Base-by-base conservation (phyloP, 441 rosid species). In the Capsella rubella region DNA sequence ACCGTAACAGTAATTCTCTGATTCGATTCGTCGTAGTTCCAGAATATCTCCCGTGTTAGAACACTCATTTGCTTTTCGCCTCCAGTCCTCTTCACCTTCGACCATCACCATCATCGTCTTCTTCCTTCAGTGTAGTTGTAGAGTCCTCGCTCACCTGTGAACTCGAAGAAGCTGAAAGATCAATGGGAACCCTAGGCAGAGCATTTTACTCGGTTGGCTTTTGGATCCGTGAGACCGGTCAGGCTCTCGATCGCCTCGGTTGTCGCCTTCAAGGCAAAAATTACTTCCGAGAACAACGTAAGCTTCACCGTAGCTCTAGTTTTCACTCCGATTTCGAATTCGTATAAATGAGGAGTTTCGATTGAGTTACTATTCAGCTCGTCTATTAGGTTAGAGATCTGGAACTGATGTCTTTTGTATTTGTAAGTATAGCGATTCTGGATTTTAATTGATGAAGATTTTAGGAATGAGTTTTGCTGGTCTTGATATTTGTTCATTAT, bases 151-250 rank as follows among this genome's bases (percentile, higher is more conserved):
- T 42, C 49, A 53, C 40, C 40, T 57, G 72, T 31, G 47, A 57
- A 27, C 14, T 25, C 34, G 45, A 64, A 56, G 55, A 64, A 53
- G 57, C 42, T 42, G 32, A 55, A 21, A 31, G 74, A 71, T 3
- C 79, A 71, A 94, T 94, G 99, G 97, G 94, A 74, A 89, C 94
- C 52, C 78, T 94, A 45, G 95, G 97, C 4, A 78, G 83, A 83
- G 97, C 95, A 54, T 78, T 90, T 46, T 90, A 92, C 90, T 79
- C 89, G 69, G 89, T 92, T 34, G 97, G 97, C 43, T 90, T 94
- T 77, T 94, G 97, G 97, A 86, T 94, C 84, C 92, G 99, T 56
- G 97, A 90, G 83, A 88, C 92, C 7, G 99, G 98, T 34, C 96
- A 95, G 59, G 97, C 99, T 39, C 84, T 92, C 52, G 95, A 92